These are phyloP conservation scores for Phytophthora meadii DNA, from an alignment of 352 stramenopile species.

Conservation along the genomic window DNA sequence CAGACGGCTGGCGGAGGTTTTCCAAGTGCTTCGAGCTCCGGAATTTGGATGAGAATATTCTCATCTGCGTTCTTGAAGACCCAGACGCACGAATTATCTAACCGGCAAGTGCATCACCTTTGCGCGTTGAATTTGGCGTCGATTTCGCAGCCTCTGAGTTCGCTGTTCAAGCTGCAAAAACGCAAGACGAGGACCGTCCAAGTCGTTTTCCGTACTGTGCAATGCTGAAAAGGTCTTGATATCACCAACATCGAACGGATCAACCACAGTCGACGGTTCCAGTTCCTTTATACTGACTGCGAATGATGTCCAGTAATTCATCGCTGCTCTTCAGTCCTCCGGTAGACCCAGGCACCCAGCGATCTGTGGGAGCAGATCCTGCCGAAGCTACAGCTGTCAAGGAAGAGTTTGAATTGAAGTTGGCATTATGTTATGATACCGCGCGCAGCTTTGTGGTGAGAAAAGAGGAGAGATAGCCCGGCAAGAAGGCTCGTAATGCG, in stretches of 20 bases:
- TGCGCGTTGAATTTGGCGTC: conserved; percentile 64
- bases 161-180: too few species aligned
- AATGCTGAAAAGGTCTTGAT: conserved; percentile 62
- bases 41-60: too few species aligned
- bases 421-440: too few species aligned
- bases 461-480: too few species aligned
- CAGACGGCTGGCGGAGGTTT: conserved; percentile 64
- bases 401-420: too few species aligned
- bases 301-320: conserved; percentile 67
- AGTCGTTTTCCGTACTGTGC: conserved; percentile 52
- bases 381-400: too few species aligned
- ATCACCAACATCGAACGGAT: conserved; percentile 67
- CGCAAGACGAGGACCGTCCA: background rate
- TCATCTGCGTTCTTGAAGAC: conserved; percentile 51
- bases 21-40: conserved; percentile 63
- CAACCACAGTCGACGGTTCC: conserved; percentile 58
- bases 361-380: conserved; percentile 37
- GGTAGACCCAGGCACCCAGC: conserved; percentile 60
- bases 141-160: conserved; percentile 52
- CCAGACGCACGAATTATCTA: conserved; percentile 30
- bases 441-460: too few species aligned
- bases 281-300: conserved; percentile 57
- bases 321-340: conserved; percentile 62
- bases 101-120: conserved; percentile 41
- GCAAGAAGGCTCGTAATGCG: too few species aligned